These are phyloP conservation scores for Solidago caesia DNA, from an alignment of 129 eudicot species.

Conservation along the genomic window DNA sequence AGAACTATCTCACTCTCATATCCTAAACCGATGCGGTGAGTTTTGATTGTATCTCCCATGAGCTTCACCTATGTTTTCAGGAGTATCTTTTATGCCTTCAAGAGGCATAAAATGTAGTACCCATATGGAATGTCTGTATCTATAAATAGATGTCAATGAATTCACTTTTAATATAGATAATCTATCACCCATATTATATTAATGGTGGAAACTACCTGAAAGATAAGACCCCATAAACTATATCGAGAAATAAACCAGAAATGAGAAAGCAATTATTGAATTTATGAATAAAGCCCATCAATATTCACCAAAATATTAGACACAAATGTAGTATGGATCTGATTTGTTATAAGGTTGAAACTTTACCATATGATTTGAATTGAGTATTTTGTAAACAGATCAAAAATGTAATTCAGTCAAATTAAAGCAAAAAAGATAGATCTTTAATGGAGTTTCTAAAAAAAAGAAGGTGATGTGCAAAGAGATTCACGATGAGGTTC, in stretches of 20 bases:
- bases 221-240: constrained; percentile 40
- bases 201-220: constrained; percentile 37
- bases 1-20: constrained; percentile 34
- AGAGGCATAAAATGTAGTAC: constrained; percentile 32
- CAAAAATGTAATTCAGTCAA: neutral
- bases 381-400: constrained; percentile 12
- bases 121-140: constrained; percentile 43
- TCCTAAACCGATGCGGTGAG: constrained; percentile 34
- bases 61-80: constrained; percentile 46
- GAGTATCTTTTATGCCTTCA: constrained; percentile 37
- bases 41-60: constrained; percentile 43
- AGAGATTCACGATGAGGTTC: neutral
- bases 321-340: constrained; percentile 25
- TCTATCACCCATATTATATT: constrained; percentile 31
- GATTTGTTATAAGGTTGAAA: constrained; percentile 12
- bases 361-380: constrained; percentile 22
- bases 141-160: constrained; percentile 34
- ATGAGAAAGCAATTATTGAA: constrained; percentile 24
- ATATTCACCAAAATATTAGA: constrained; percentile 11
- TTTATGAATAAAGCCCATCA: constrained; percentile 24
- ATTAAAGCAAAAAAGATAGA: constrained; percentile 17
- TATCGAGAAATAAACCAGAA: constrained; percentile 17
- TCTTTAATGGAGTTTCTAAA: constrained; percentile 10
- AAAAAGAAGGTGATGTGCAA: constrained; percentile 15
- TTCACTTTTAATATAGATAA: constrained; percentile 33